Base-by-base conservation (phyloP, 2,329 filamentous ascomycete species). In the Talaromyces amestolkiae region DNA sequence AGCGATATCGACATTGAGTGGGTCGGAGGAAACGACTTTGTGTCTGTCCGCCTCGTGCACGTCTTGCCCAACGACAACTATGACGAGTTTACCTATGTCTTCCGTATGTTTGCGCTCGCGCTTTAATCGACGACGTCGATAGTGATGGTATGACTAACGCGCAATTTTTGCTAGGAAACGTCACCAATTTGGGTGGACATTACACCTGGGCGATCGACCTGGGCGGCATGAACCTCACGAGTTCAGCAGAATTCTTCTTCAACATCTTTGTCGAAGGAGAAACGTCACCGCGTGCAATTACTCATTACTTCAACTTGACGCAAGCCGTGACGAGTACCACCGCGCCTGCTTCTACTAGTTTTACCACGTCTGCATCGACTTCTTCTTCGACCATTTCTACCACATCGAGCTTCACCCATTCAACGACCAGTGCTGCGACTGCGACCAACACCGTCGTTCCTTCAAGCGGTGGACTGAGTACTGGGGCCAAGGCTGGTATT, bases 241-340 rank as follows among this genome's bases (percentile, higher is more conserved):
- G 24, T 27, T 63, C 64, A n/a, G 17, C 51, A 7, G 19, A 45
- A n/a, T 66, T 66, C 45, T 60, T 60, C 60, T 63, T 66, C 60
- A 54, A 60, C 27, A 59, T 66, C 37, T 66, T 54, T 47, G n/a
- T 66, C 45, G 59, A 63, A 37, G 64, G 64, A 39, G 53, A 66
- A 53, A 59, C 33, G 13, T 37, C 59, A 13, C 64, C 64, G 24
- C 60, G 53, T 3, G 64, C 64, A 33, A 3, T 53, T 11, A 66
- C 41, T 19, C 64, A 66, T 17, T 22, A 63, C 11, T 62, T 66
- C 53, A 66, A 61, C 22, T 60, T 66, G 22, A 58, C 60, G 17
- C 19, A 45, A 17, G 31, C 13, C 47, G 39, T 60, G 22, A 66
- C 59, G 17, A 56, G 53, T n/a, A 62, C 64, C 3, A 65, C 58